A percentile compares a stretch with the other conserved stretches of the same genome.
Evolutionary conservation across 805 yeast genomes (phyloP).

Genomic region (Sugiyamaella qingdaonensis): DNA sequence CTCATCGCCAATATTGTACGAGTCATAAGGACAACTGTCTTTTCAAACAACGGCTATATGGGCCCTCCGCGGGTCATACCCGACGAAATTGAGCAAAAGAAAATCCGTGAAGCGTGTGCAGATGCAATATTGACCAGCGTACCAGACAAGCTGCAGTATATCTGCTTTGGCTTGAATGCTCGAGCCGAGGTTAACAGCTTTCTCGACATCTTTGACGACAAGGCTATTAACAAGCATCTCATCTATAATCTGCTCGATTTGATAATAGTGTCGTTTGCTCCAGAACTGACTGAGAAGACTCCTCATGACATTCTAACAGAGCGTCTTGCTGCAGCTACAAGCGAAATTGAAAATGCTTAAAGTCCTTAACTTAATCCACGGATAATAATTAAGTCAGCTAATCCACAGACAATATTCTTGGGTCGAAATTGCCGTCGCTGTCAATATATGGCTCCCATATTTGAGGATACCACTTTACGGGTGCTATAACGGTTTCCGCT

Average conservation of each 20-base stretch:
- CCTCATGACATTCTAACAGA: constrained; percentile 23
- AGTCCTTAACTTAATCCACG: neutral
- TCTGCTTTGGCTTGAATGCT: constrained; percentile 23
- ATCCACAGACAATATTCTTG: neutral
- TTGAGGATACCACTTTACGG: constrained; percentile 8
- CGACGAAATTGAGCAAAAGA: constrained; percentile 36
- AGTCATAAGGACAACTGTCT: constrained; percentile 38
- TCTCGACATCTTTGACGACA: constrained; percentile 25
- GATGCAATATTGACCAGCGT: constrained; percentile 14
- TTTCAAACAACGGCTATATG: constrained; percentile 48
- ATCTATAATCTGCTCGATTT: constrained; percentile 27
- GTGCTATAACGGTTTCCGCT: constrained; percentile 10
- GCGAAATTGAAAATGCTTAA: neutral
- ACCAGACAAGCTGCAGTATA: constrained; percentile 18
- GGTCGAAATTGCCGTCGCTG: constrained; percentile 5
- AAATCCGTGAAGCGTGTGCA: constrained; percentile 16
- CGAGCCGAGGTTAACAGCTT: constrained; percentile 21
- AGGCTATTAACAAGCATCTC: constrained; percentile 30
- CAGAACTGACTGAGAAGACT: constrained; percentile 26
- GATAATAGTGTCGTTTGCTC: constrained; percentile 24
- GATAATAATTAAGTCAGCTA: neutral
- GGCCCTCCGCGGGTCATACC: constrained; percentile 47
- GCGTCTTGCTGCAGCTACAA: neutral
- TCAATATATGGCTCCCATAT: constrained; percentile 12
- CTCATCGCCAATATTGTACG: constrained; percentile 26